phyloP scores from a whole-genome alignment of 768 basidiomycete genomes.

The Pisolithus microcarpus region DNA sequence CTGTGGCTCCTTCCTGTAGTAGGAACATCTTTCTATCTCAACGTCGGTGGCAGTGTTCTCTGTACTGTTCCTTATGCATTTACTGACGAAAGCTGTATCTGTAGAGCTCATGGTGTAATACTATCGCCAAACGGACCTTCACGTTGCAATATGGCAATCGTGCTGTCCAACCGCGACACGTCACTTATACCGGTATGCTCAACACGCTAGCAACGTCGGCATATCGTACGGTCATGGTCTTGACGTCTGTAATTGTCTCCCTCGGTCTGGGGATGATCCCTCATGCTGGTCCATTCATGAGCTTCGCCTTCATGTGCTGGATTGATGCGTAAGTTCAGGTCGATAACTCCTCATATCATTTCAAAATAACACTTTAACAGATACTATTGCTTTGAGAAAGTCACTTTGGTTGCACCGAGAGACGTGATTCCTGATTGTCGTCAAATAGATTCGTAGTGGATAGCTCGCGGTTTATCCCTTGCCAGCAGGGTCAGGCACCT shows the following conservation, averaged over 20 bases:
- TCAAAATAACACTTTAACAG: slow-evolving; percentile 30
- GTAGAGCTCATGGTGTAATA: slow-evolving; percentile 71
- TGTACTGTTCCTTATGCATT: not conserved
- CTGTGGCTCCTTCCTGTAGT: slow-evolving; percentile 79
- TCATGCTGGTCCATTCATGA: slow-evolving; percentile 48
- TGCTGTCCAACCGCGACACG: slow-evolving; percentile 42
- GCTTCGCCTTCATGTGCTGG: slow-evolving; percentile 78
- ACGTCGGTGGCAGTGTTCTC: slow-evolving; percentile 43
- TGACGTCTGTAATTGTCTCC: slow-evolving; percentile 66
- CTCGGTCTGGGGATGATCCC: slow-evolving; percentile 61
- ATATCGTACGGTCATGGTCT: slow-evolving; percentile 75
- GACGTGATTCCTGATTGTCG: slow-evolving; percentile 9
- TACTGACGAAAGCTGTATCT: slow-evolving; percentile 6
- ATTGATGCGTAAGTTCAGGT: slow-evolving; percentile 69
- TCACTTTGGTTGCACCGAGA: slow-evolving; percentile 2
- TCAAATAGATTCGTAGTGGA: slow-evolving; percentile 65
- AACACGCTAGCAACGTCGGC: slow-evolving; percentile 73
- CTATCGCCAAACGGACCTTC: slow-evolving; percentile 70
- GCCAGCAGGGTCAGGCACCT: slow-evolving; percentile 62
- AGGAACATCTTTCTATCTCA: slow-evolving; percentile 71
- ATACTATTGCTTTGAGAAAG: slow-evolving; percentile 81
- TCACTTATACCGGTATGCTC: slow-evolving; percentile 63
- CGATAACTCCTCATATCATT: not conserved
- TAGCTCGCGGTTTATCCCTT: slow-evolving; percentile 63
- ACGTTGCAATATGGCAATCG: slow-evolving; percentile 63